A percentile compares a stretch with the other conserved stretches of the same genome.
Evolutionary conservation across 2,329 filamentous ascomycete species (phyloP).

Genomic region (Neofusicoccum sp.): DNA sequence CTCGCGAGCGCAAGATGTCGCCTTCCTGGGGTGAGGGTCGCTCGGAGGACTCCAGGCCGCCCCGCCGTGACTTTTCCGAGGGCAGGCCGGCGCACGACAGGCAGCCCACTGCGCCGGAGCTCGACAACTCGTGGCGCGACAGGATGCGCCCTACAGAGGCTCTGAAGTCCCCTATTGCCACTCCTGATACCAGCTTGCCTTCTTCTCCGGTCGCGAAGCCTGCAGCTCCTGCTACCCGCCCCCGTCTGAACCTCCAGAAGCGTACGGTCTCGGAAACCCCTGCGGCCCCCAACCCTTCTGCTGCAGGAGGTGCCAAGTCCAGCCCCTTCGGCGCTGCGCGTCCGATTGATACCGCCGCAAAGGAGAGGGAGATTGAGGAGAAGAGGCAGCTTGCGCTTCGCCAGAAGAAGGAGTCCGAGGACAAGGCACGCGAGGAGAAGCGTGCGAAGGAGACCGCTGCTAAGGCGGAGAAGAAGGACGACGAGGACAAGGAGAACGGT

Average conservation of each 20-base stretch:
- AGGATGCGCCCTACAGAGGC: slow-evolving; percentile 82
- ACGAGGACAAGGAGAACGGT: slow-evolving; percentile 18
- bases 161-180: slow-evolving; percentile 62
- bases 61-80: slow-evolving; percentile 61
- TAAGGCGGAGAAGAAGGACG: slow-evolving; percentile 58
- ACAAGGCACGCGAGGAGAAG: slow-evolving; percentile 75
- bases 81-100: slow-evolving; percentile 66
- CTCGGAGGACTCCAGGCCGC: slow-evolving; percentile 74
- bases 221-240: slow-evolving; percentile 63
- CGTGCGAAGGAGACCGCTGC: slow-evolving; percentile 53
- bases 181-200: slow-evolving; percentile 72
- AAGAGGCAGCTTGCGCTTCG: slow-evolving; percentile 71
- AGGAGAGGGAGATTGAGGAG: slow-evolving; percentile 87
- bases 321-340: slow-evolving; percentile 92
- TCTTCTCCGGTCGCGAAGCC: slow-evolving; percentile 67
- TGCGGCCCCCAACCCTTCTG: slow-evolving; percentile 42
- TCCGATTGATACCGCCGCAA: slow-evolving; percentile 88
- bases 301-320: slow-evolving; percentile 67
- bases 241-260: slow-evolving; percentile 85
- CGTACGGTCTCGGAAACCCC: slow-evolving; percentile 81
- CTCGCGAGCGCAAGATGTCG: slow-evolving; percentile 51
- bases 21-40: slow-evolving; percentile 72
- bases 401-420: slow-evolving; percentile 83
- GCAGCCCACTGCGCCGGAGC: slow-evolving; percentile 80
- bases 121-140: slow-evolving; percentile 88